Evolutionary conservation across 2,329 filamentous ascomycete species (phyloP), one percentile per base, ranked within the genome.

Genomic region (Botryosphaeria dothidea): DNA sequence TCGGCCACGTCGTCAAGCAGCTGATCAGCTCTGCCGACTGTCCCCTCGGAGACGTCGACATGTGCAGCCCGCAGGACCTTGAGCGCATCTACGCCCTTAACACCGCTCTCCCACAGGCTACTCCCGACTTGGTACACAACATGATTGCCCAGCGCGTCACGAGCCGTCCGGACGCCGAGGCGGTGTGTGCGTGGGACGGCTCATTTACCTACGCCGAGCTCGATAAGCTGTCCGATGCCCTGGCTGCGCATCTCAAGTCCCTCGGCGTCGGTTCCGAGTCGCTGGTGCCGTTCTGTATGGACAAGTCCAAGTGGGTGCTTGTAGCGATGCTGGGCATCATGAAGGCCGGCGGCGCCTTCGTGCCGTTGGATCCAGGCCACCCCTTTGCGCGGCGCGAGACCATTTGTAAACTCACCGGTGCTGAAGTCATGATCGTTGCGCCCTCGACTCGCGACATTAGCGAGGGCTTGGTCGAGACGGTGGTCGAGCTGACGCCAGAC

Each of bases 241-340:
- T 77, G 1, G 73, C 74, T 19, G 71, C 71, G 60, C 66, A 73
- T 62, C 70, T 78, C 11, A 66, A 72, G 2, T 64, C 71, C 17
- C 68, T 75, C 8, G 76, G 74, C 5, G 69, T 76, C 38, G 69
- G 69, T 1, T 73, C 72, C 7, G 74, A 76, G 56, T 62, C 71
- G 0, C 74, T 76, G 41, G 74, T 79, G 0, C 74, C 77, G 3
- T 72, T 76, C 2, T 76, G 76, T 60, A 78, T 79, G 46, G 76
- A 79, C 51, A 80, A 80, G 68, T 77, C 73, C 31, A 64, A 65
- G 5, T 78, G 73, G 64, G 72, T 73, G 0, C 66, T 76, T 7
- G 71, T 80, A n/a, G 74, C 76, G 1, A 75, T 77, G 71, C 70
- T 79, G 7, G 74, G 73, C 5, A 73, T 78, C 5, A 71, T 80